These are phyloP conservation scores for Caryopteris hybrid DNA, from an alignment of 305 asterid genomes.

Conservation along the genomic window DNA sequence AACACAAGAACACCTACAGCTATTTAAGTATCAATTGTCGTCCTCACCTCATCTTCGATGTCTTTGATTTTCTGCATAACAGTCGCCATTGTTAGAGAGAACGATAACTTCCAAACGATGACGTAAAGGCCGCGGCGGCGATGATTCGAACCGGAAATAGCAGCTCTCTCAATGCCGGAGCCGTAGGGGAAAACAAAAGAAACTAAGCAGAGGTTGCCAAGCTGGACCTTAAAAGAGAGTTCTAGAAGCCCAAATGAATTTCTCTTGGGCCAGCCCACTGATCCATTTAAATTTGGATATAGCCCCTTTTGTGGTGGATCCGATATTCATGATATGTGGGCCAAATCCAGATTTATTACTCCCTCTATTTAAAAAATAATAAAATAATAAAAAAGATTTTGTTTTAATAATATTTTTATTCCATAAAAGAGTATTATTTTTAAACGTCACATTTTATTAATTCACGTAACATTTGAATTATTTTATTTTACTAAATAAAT, in stretches of 20 bases:
- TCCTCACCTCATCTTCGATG: constrained; percentile 91
- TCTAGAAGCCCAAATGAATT: constrained; percentile 15
- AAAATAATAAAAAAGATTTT: too few relatives aligned
- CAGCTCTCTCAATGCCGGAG: constrained; percentile 13
- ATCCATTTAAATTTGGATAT: neutral
- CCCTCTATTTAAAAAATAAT: too few relatives aligned
- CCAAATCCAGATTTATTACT: neutral
- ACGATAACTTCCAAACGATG: constrained; percentile 13
- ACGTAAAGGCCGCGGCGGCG: constrained; percentile 13
- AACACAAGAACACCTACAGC: neutral
- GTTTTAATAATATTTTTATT: too few relatives aligned
- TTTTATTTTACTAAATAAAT: too few relatives aligned
- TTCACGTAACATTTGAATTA: too few relatives aligned
- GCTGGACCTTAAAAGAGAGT: constrained; percentile 18
- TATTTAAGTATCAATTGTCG: neutral
- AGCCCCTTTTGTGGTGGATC: neutral
- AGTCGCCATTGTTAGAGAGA: constrained; percentile 59
- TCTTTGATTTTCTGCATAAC: constrained; percentile 98
- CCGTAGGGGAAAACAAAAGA: neutral
- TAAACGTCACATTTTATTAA: too few relatives aligned
- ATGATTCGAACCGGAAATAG: constrained; percentile 5
- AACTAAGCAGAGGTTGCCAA: neutral
- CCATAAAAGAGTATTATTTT: too few relatives aligned
- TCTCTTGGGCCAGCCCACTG: too few relatives aligned
- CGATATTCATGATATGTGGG: neutral